Conservation (phyloP, 306 rosid species). For the Begonia peltatifolia region DNA sequence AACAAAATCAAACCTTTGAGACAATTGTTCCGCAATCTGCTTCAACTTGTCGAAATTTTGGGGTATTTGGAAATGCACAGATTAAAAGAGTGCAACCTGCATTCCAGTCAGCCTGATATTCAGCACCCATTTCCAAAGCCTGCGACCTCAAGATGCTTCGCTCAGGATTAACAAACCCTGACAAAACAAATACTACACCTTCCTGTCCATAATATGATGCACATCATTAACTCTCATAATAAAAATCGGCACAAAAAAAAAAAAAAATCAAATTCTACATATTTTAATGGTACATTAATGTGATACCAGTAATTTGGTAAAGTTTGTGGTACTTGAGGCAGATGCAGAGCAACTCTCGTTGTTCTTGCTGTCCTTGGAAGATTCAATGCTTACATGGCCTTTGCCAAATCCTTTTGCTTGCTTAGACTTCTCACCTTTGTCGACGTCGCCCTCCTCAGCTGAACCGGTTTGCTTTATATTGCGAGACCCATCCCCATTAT, state of each 20-base stretch:
- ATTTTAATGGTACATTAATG: conserved; percentile 2
- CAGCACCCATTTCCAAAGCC: conserved; percentile 94
- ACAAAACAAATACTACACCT: conserved; percentile 80
- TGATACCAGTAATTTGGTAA: conserved; percentile 57
- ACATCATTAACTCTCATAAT: conserved; percentile 4
- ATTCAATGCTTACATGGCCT: background rate
- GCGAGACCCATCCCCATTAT: conserved; percentile 13
- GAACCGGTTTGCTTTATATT: conserved; percentile 29
- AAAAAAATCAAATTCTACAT: conserved; percentile 3
- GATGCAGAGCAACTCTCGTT: conserved; percentile 20
- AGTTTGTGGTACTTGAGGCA: conserved; percentile 21
- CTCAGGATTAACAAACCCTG: conserved; percentile 94
- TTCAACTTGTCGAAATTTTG: conserved; percentile 84
- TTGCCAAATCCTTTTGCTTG: conserved; percentile 16
- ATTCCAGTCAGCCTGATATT: conserved; percentile 78
- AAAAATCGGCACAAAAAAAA: background rate
- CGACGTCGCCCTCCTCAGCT: conserved; percentile 17
- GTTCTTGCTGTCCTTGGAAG: conserved; percentile 14
- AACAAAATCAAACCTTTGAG: conserved; percentile 44
- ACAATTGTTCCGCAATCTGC: conserved; percentile 81
- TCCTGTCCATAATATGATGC: conserved; percentile 37
- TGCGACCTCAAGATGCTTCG: conserved; percentile 67
- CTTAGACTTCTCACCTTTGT: conserved; percentile 17
- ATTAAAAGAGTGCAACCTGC: conserved; percentile 71
- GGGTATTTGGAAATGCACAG: conserved; percentile 85